Base-by-base conservation (phyloP, 2,329 filamentous ascomycete genomes). In the Arthrobotrys musiformis region DNA sequence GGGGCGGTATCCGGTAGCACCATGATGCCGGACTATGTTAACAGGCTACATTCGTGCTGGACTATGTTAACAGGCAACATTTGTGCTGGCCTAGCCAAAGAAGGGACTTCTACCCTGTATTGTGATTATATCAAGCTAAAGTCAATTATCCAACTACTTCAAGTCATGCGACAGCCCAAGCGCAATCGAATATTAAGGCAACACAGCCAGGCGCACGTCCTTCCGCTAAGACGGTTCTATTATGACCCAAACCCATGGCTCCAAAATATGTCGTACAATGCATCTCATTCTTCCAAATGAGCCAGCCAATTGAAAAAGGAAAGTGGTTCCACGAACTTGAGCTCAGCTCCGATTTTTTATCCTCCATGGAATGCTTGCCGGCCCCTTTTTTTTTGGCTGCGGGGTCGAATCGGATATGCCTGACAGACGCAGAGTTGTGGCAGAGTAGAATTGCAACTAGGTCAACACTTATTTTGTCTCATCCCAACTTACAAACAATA, bases 401-500 rank as follows among this genome's bases (percentile, higher is more conserved):
- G 44, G 44, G 44, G 30, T 17, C n/a, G 13, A 35, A 46, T 56
- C 66, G 66, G 28, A 28, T 61, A 64, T 72, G 68, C 68, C 68
- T 72, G 13, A 48, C 19, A 46, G n/a, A 2, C n/a, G 17, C 42
- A 46, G 19, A 48, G 33, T 44, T 61, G 58, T 37, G 48, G 26
- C 28, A 42, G 1, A 17, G 28, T 22, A 52, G 33, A n/a, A 64
- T 72, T 58, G 19, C 68, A 72, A 72, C 68, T 17, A 26, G 58
- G 58, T 72, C 68, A 72, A 72, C 68, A 72, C 68, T 64, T 64
- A 50, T 50, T 30, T n/a, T 9, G 35, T 40, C 54, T 56, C 54
- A 40, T 58, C 54, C 33, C n/a, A 58, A 42, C 40, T 42, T 54
- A 19, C 68, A 72, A 72, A 72, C 68, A 72, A 72, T 72, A 28